phyloP scores from a whole-genome alignment of 805 yeast species.

The Cyberlindnera suaveolens region DNA sequence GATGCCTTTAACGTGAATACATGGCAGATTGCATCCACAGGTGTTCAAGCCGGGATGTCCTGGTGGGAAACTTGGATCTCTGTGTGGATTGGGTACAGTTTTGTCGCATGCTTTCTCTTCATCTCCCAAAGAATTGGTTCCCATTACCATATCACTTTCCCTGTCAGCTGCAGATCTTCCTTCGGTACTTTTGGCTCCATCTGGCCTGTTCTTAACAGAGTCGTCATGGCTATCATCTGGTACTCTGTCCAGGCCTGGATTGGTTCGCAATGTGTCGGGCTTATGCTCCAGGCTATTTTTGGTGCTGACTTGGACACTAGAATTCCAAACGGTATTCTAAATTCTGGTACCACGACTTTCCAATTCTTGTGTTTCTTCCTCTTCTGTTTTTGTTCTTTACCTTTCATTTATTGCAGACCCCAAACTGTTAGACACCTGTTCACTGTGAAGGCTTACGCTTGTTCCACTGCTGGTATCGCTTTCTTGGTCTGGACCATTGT shows the following conservation, averaged over 20 bases:
- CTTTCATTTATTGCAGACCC: slow-evolving; percentile 77
- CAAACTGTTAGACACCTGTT: slow-evolving; percentile 79
- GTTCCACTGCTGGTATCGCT: slow-evolving; percentile 80
- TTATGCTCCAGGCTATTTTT: slow-evolving; percentile 74
- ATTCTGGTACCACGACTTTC: slow-evolving; percentile 62
- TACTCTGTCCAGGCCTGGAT: slow-evolving; percentile 82
- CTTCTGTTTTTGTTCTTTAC: slow-evolving; percentile 76
- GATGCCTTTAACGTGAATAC: slow-evolving; percentile 88
- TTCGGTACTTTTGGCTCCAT: slow-evolving; percentile 86
- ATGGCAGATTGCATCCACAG: slow-evolving; percentile 89
- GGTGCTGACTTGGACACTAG: slow-evolving; percentile 56
- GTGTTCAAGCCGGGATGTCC: slow-evolving; percentile 66
- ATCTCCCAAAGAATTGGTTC: slow-evolving; percentile 73
- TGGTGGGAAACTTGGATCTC: slow-evolving; percentile 94
- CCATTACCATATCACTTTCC: slow-evolving; percentile 77
- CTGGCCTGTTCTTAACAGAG: slow-evolving; percentile 87
- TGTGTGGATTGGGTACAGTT: slow-evolving; percentile 77
- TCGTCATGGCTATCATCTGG: slow-evolving; percentile 85
- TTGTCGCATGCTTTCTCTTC: slow-evolving; percentile 65
- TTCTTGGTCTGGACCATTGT: slow-evolving; percentile 81
- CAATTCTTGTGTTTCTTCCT: slow-evolving; percentile 70
- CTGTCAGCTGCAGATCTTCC: slow-evolving; percentile 72
- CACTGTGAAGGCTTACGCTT: slow-evolving; percentile 71
- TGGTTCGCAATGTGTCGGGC: slow-evolving; percentile 76
- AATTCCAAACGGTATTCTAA: slow-evolving; percentile 55